Evolutionary conservation across 805 yeast genomes (phyloP), one percentile per base, ranked within the genome.

Genomic region (Kodamaea hsintzibuensis): DNA sequence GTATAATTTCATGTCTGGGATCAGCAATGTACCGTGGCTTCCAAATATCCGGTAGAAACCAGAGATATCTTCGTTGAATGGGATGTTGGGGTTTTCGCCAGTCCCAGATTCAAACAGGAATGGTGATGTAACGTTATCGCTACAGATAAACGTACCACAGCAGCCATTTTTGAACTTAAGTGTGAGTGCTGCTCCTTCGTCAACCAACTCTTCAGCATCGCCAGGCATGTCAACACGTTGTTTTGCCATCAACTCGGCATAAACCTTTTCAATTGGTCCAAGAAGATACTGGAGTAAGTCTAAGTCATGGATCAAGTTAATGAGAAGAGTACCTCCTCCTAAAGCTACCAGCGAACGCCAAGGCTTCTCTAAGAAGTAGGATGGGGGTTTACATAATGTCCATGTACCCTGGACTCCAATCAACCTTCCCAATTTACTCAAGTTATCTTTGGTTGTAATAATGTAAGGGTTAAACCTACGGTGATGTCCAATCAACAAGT

Each of bases 321-420:
- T 73, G 52, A 73, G 63, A 16, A 73, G 55, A 1, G 71, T 66
- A 2, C 78, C 78, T 1, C 77, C 76, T 1, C 78, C 78, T 8
- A 57, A 51, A 13, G 52, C 55, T 1, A 55, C 53, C 40, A 62
- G 57, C 4, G 67, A 61, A 47, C 77, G 60, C 78, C 78, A 73
- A 2, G 70, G 69, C 18, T 68, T 61, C 17, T 59, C 66, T 14
- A 57, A 55, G 47, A 66, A 73, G 58, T 73, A 73, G n/a, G 61
- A 51, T n/a, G 69, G 63, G 12, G 72, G 72, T 55, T 73, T 73
- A 39, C 64, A 60, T 37, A 72, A 64, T 18, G 72, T 59, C 78
- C 78, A 73, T 2, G 71, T 60, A 1, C 78, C 78, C 55, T 73
- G 77, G 7, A 73, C 57, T 1, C 75, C 78, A 17, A 73, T 61